phyloP scores from a whole-genome alignment of 2,329 filamentous ascomycete genomes.

The Plenodomus lindquistii region DNA sequence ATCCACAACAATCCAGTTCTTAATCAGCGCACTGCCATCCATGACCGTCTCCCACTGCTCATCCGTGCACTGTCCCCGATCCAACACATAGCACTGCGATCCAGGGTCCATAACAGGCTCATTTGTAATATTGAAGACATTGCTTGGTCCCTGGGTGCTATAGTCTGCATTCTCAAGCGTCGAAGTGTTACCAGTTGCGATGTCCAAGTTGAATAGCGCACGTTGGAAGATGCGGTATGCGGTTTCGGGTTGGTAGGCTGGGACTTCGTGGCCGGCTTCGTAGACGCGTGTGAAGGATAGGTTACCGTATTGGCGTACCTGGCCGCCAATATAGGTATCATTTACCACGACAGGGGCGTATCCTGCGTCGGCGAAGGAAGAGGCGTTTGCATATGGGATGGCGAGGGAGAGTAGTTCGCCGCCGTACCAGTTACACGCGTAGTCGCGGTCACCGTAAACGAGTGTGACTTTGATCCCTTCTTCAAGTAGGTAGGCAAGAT shows the following conservation, averaged over 20 bases:
- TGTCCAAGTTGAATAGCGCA: conserved; percentile 55
- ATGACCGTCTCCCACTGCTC: conserved; percentile 40
- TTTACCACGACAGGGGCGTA: conserved; percentile 75
- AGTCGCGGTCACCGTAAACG: conserved; percentile 45
- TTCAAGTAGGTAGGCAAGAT: conserved; percentile 59
- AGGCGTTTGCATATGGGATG: conserved; percentile 57
- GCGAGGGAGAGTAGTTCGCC: conserved; percentile 70
- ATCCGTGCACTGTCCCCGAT: conserved; percentile 31
- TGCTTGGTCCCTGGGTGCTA: conserved; percentile 37
- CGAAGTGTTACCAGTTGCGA: conserved; percentile 58
- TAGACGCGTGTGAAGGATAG: conserved; percentile 57
- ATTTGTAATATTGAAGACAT: conserved; percentile 52
- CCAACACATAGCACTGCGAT: conserved; percentile 41
- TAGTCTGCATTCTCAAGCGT: conserved; percentile 48
- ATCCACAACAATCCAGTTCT: conserved; percentile 42
- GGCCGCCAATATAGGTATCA: conserved; percentile 68
- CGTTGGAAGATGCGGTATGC: conserved; percentile 58
- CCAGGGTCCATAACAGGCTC: conserved; percentile 46
- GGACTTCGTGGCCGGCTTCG: conserved; percentile 58
- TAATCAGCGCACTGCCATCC: conserved; percentile 34
- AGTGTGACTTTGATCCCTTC: conserved; percentile 40
- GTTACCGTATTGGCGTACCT: conserved; percentile 77
- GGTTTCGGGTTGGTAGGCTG: conserved; percentile 53
- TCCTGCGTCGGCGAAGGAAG: conserved; percentile 66
- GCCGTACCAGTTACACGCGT: conserved; percentile 67